Percentiles rank a stretch among this genome's conserved stretches.
phyloP scores from a whole-genome alignment of 768 basidiomycete genomes.

The Leccinum disarticulatum region DNA sequence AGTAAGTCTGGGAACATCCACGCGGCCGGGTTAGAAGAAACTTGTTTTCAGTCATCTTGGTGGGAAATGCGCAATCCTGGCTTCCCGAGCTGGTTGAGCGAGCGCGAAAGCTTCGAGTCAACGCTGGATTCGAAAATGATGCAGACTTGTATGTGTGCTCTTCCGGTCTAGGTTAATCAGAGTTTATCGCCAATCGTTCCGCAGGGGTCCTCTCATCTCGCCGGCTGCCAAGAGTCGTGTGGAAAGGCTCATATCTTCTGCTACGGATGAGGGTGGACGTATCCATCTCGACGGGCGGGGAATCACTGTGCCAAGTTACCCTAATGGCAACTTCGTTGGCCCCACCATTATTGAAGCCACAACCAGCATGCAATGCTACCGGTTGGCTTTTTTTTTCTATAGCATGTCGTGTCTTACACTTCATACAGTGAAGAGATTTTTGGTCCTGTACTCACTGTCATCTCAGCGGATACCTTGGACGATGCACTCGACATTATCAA shows the following conservation, averaged over 20 bases:
- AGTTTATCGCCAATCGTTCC: constrained; percentile 2
- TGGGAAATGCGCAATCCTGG: constrained; percentile 80
- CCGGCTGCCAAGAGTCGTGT: constrained; percentile 81
- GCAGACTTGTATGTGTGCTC: constrained; percentile 65
- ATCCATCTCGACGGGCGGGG: constrained; percentile 86
- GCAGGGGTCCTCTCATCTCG: constrained; percentile 78
- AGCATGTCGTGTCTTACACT: constrained; percentile 1
- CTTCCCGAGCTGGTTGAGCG: constrained; percentile 84
- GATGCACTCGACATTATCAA: constrained; percentile 91
- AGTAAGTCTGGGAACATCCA: constrained; percentile 20
- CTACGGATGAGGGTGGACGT: constrained; percentile 76
- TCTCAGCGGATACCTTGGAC: constrained; percentile 81
- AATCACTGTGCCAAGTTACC: constrained; percentile 66
- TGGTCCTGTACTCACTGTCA: constrained; percentile 81
- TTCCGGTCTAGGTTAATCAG: background rate
- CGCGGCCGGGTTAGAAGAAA: background rate
- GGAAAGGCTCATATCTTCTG: constrained; percentile 69
- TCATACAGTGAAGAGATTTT: constrained; percentile 85
- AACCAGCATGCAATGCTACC: constrained; percentile 85
- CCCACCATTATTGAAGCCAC: constrained; percentile 85
- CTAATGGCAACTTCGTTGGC: constrained; percentile 91
- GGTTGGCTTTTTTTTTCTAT: constrained; percentile 45
- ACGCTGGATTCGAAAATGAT: constrained; percentile 85
- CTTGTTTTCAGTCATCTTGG: constrained; percentile 58
- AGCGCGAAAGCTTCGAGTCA: constrained; percentile 75